Base-by-base conservation (phyloP, 495 filamentous ascomycete genomes). In the Aspergillus wentii region DNA sequence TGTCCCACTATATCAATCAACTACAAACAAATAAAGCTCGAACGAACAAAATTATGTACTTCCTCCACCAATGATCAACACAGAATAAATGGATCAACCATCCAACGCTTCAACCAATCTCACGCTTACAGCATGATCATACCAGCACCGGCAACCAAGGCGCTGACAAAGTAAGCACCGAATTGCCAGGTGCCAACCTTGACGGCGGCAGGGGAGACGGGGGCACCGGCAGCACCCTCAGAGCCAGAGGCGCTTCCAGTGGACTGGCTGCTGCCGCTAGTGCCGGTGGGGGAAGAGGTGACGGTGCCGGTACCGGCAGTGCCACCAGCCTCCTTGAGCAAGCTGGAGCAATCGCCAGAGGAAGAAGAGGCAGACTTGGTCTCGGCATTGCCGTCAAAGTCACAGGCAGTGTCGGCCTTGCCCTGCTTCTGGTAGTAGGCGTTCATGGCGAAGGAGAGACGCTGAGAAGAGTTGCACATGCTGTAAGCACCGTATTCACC, bases 401-500 rank as follows among this genome's bases (percentile, higher is more conserved):
- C 75, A 56, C 92, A 98, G 20, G 84, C 79, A 31, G 62, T 52
- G 31, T 56, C 52, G 38, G 64, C 69, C 31, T 61, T 59, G 37
- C 49, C 48, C 61, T 83, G 77, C 48, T 64, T 61, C 38, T 78
- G 57, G 69, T 89, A 92, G 76, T 94, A 98, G 39, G 63, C 56
- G 68, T 94, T 79, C 56, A 97, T 79, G 35, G 82, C 88, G 57
- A 79, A 95, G 28, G 77, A 82, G 18, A 97, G 79, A 66, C 89
- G 76, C 64, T 95, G 74, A 45, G 71, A 75, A 49, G 78, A 33
- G 46, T 71, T 76, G 74, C 92, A 98, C 80, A 95, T 92, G 59
- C 80, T 80, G 70, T 89, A 97, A 10, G 87, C 80, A 21, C 92
- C 92, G 62, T 94, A 98, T 10, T 66, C 68, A 38, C 88, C 92